phyloP scores from a whole-genome alignment of 2,329 filamentous ascomycete genomes.

The Xylaria sp. region DNA sequence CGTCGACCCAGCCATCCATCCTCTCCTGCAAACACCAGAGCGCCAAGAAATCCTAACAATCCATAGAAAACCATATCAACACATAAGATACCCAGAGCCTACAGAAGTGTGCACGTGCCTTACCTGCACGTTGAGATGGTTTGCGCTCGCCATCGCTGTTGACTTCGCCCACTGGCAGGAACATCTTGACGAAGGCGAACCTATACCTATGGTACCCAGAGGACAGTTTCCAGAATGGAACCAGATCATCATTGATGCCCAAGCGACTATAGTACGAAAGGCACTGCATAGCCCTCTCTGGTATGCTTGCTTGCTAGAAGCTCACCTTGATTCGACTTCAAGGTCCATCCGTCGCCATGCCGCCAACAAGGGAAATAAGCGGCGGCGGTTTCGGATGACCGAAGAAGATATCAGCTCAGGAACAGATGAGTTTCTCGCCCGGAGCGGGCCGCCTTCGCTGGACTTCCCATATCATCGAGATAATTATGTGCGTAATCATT shows the following conservation, averaged over 20 bases:
- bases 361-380: constrained; percentile 59
- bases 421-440: constrained; percentile 61
- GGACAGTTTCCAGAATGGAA: constrained; percentile 63
- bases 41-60: constrained; percentile 57
- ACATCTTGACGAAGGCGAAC: constrained; percentile 60
- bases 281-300: constrained; percentile 60
- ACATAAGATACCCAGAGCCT: constrained; percentile 59
- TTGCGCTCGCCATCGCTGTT: constrained; percentile 62
- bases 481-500: constrained; percentile 53
- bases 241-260: constrained; percentile 52
- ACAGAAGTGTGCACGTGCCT: constrained; percentile 64
- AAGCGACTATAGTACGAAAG: constrained; percentile 56
- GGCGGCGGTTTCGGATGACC: constrained; percentile 58
- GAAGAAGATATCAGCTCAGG: constrained; percentile 56
- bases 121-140: constrained; percentile 66
- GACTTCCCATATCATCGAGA: constrained; percentile 66
- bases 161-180: constrained; percentile 67
- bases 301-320: constrained; percentile 60
- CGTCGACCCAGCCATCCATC: constrained; percentile 41
- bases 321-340: constrained; percentile 58
- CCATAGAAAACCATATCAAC: constrained; percentile 62
- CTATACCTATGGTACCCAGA: constrained; percentile 62
- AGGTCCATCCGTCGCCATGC: constrained; percentile 58
- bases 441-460: constrained; percentile 60
- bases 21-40: constrained; percentile 47